Conservation (phyloP, 2,329 filamentous ascomycete genomes). For the Microdochium trichocladiopsis region DNA sequence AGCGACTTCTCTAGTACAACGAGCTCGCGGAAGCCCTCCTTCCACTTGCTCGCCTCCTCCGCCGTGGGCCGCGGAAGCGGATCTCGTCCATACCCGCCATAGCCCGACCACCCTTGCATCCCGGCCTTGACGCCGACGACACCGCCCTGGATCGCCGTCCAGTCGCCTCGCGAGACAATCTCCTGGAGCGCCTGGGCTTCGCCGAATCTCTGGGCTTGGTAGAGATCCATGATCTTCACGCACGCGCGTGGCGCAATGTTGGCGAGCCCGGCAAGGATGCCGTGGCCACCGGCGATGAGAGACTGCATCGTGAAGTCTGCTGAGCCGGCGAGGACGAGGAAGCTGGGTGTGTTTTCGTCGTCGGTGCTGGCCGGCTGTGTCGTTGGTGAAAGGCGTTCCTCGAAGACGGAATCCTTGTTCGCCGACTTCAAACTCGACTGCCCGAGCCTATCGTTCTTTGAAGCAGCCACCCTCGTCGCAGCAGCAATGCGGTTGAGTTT, state of each 20-base stretch:
- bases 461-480: constrained; percentile 38
- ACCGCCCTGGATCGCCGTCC: constrained; percentile 64
- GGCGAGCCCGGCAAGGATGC: constrained; percentile 64
- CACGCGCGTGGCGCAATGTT: constrained; percentile 63
- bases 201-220: constrained; percentile 44
- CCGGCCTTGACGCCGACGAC: constrained; percentile 67
- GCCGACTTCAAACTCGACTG: too few relatives aligned
- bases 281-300: constrained; percentile 60
- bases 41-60: constrained; percentile 43
- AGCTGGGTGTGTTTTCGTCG: constrained; percentile 39
- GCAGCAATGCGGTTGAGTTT: constrained; percentile 59
- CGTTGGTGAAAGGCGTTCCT: not conserved
- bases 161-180: constrained; percentile 60
- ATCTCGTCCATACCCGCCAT: constrained; percentile 49
- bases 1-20: constrained; percentile 43
- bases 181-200: constrained; percentile 61
- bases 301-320: constrained; percentile 68
- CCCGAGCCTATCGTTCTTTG: not conserved
- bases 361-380: constrained; percentile 9
- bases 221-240: constrained; percentile 54
- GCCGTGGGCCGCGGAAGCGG: constrained; percentile 43
- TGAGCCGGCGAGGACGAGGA: constrained; percentile 65
- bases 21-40: constrained; percentile 47
- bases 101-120: constrained; percentile 59
- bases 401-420: too few relatives aligned